Percentiles rank a stretch among this genome's conserved stretches.
Evolutionary conservation across 805 yeast genomes (phyloP).

Genomic region (Yamadazyma akitaensis): DNA sequence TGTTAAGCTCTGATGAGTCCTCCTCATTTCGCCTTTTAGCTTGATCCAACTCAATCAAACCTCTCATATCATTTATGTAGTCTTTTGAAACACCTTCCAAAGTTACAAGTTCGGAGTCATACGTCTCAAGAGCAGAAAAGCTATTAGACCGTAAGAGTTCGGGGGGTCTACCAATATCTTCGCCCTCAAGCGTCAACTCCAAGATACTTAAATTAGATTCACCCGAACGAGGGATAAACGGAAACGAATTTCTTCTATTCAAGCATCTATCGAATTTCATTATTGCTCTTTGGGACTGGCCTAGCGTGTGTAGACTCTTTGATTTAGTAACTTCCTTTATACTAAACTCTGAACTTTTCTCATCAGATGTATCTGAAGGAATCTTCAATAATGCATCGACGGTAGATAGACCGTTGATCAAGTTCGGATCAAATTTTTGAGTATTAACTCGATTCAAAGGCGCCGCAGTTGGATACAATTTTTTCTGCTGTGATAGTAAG

Average conservation of each 20-base stretch:
- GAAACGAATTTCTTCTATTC: conserved; percentile 36
- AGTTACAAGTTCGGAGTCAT: conserved; percentile 18
- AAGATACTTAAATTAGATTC: conserved; percentile 14
- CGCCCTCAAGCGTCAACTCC: conserved; percentile 10
- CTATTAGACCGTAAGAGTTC: conserved; percentile 6
- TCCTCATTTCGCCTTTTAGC: conserved; percentile 14
- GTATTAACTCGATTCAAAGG: neutral
- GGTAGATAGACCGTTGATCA: conserved; percentile 9
- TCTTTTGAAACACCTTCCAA: conserved; percentile 7
- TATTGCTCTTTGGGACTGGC: neutral
- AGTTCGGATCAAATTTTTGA: conserved; percentile 3
- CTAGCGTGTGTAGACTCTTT: neutral
- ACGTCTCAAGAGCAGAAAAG: conserved; percentile 7
- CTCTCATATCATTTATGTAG: conserved; percentile 10
- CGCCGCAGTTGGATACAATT: neutral
- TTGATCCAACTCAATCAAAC: conserved; percentile 21
- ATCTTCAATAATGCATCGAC: conserved; percentile 21
- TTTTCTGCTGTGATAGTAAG: conserved; percentile 4
- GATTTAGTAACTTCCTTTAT: conserved; percentile 2
- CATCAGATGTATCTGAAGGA: conserved; percentile 9
- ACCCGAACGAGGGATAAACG: conserved; percentile 13
- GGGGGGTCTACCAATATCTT: neutral
- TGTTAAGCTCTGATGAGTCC: conserved; percentile 10
- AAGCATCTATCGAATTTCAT: conserved; percentile 11
- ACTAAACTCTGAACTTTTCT: neutral